Percentiles rank a stretch among this genome's conserved stretches.
Conservation (phyloP, 768 basidiomycete species). For the Arthromyces matolae region DNA sequence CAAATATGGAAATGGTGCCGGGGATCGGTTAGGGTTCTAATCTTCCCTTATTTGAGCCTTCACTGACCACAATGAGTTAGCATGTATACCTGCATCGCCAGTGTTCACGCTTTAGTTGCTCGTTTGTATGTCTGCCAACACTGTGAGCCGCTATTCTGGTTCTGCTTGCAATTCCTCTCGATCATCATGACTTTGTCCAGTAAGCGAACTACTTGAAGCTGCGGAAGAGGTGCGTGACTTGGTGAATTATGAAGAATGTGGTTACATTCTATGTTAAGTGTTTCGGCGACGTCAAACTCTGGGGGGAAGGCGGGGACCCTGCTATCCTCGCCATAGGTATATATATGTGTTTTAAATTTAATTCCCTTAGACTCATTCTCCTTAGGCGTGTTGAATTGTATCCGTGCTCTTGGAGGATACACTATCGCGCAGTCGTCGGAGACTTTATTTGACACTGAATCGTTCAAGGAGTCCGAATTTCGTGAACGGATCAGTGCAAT, state of each 20-base stretch:
- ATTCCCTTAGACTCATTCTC: neutral
- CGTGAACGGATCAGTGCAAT: conserved; percentile 38
- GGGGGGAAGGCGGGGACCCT: conserved; percentile 53
- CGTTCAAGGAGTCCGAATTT: conserved; percentile 55
- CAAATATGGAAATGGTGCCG: conserved; percentile 62
- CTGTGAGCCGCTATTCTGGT: conserved; percentile 34
- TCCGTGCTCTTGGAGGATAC: conserved; percentile 61
- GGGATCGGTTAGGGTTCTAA: conserved; percentile 48
- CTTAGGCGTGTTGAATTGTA: conserved; percentile 55
- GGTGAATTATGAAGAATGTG: neutral
- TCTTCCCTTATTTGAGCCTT: neutral
- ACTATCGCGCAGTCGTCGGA: conserved; percentile 46
- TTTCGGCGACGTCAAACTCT: conserved; percentile 50
- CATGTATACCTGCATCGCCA: conserved; percentile 59
- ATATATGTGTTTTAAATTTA: conserved; percentile 10
- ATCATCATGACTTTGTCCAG: conserved; percentile 30
- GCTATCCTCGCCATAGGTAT: conserved; percentile 52
- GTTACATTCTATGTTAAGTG: conserved; percentile 34
- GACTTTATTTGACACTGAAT: conserved; percentile 57
- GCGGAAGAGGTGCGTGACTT: conserved; percentile 56
- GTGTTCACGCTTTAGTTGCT: conserved; percentile 49
- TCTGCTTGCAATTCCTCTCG: neutral
- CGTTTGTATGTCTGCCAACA: conserved; percentile 61
- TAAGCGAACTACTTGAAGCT: conserved; percentile 50
- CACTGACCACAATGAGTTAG: conserved; percentile 27